Base-by-base conservation (phyloP, 306 rosid genomes). In the Lablab purpureus region DNA sequence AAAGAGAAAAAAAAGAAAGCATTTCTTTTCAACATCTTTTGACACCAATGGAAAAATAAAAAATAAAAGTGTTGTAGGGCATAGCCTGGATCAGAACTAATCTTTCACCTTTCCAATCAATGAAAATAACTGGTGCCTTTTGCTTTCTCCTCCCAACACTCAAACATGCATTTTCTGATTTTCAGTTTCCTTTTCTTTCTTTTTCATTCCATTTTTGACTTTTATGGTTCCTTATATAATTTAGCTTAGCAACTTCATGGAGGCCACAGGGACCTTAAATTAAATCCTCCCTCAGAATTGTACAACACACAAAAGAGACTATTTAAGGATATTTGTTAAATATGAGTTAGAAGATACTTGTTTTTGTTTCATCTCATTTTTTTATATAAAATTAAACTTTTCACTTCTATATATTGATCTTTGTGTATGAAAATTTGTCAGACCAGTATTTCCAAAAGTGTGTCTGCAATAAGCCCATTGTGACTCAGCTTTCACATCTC, bases 11-110 rank as follows among this genome's bases (percentile, higher is more conserved):
- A 67, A 89, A 73, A 76, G n/a, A 56, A 89, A 43, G 80, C 63
- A 59, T 59, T 41, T 32, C 37, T 43, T 80, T 87, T 83, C 85
- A 85, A 84, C 87, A 15, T 69, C 59, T 87, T 86, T 90, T 82
- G 81, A 86, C 85, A 80, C 70, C 75, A 71, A 76, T 59, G 67
- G 50, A 65, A 7, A 41, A 54, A 5, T 6, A n/a, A 74, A 49
- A 27, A n/a, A n/a, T n/a, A n/a, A n/a, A 65, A 5, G 45, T 7
- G 14, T 66, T 23, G 81, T 75, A 80, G 80, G 85, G 68, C 81
- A 73, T 56, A 56, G 83, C 51, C 23, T 32, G 7, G 0, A 32
- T 62, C 23, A 21, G 22, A 62, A 62, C 68, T 32, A 32, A 32
- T 62, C 68, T 62, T 62, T 62, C 68, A 62, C 0, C 67, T 62